A percentile compares a stretch with the other conserved stretches of the same genome.
phyloP scores from a whole-genome alignment of 202 grass and related monocot species.

The Elaeis oleifera region DNA sequence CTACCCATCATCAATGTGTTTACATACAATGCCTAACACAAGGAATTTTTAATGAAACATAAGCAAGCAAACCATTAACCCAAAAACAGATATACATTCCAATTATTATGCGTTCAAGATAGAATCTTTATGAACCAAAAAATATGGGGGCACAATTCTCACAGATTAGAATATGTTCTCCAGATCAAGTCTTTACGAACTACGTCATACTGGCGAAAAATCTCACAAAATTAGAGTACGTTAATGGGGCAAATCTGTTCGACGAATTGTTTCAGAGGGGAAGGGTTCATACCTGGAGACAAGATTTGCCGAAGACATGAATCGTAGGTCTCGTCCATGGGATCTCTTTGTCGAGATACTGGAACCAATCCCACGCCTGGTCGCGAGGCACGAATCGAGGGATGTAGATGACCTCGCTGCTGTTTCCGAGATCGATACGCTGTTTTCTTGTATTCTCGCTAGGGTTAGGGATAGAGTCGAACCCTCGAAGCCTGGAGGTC shows the following conservation, averaged over 20 bases:
- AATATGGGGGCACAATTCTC: too few relatives aligned
- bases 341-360: conserved; percentile 58
- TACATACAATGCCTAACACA: too few relatives aligned
- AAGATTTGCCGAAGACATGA: conserved; percentile 60
- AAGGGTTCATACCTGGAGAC: conserved; percentile 32
- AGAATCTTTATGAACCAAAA: too few relatives aligned
- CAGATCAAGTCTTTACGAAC: too few relatives aligned
- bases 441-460: conserved; percentile 13
- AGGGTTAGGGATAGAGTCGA: conserved; percentile 6
- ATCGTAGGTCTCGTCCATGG: conserved; percentile 59
- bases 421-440: conserved; percentile 42
- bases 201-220: too few relatives aligned
- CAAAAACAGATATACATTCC: too few relatives aligned
- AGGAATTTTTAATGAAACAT: too few relatives aligned
- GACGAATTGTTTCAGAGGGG: background rate
- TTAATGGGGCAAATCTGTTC: too few relatives aligned
- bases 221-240: too few relatives aligned
- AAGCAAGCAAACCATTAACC: background rate
- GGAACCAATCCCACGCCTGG: conserved; percentile 63
- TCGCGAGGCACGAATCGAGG: conserved; percentile 44
- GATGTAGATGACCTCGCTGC: conserved; percentile 68
- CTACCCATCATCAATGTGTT: too few relatives aligned
- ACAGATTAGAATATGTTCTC: too few relatives aligned
- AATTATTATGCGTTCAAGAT: too few relatives aligned
- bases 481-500: conserved; percentile 1